Conservation (phyloP, 345 rosid genomes). For the Nephelium lappaceum region DNA sequence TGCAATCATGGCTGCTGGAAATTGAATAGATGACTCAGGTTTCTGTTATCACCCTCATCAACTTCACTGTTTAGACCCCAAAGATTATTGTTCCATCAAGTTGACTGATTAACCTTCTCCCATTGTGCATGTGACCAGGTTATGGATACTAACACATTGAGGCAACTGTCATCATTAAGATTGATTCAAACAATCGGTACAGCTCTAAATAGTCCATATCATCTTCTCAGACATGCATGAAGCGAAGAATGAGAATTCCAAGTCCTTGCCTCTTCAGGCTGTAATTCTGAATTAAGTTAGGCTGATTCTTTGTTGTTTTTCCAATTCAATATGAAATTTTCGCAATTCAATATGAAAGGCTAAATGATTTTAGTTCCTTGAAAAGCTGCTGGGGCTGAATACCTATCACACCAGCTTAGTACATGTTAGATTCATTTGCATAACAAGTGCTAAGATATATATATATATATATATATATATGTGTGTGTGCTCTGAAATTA, state of each 20-base stretch:
- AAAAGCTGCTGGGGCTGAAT: no score
- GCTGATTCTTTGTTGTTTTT: background rate
- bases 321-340: background rate
- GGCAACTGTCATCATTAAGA: background rate
- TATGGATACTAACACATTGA: background rate
- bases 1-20: constrained; percentile 27
- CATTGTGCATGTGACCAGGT: background rate
- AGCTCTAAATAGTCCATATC: background rate
- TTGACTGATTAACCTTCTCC: background rate
- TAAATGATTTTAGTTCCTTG: background rate
- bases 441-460: no score
- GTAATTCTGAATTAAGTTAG: background rate
- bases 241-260: background rate
- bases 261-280: background rate
- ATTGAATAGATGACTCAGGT: constrained; percentile 44
- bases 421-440: no score
- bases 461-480: no score
- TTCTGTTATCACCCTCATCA: background rate
- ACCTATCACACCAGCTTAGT: no score
- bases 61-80: background rate
- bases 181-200: background rate
- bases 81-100: background rate
- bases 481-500: no score
- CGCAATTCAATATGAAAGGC: background rate
- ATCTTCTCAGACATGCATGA: background rate